Evolutionary conservation across 2,329 filamentous ascomycete genomes (phyloP), one percentile per base, ranked within the genome.

Genomic region (Aspergillus niger): DNA sequence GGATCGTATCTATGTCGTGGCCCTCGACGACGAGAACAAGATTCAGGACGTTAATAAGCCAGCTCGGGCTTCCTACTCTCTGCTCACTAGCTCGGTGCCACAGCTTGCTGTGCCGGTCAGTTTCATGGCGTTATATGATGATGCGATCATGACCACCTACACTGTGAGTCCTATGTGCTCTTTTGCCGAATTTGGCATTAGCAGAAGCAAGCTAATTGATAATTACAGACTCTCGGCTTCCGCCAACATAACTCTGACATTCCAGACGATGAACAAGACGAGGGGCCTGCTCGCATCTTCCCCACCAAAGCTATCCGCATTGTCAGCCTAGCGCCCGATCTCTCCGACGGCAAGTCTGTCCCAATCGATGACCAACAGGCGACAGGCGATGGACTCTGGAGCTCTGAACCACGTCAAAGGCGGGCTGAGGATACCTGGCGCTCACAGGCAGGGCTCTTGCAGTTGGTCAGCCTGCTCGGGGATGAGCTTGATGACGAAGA

Each of bases 101-200:
- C 75, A 75, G 61, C 69, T 80, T n/a, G 67, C 74, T 0, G 75
- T 78, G 0, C 80, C 80, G 0, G 76, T 81, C 26, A 80, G 77
- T 60, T 82, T 80, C 66, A 82, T 82, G 80, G 74, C 70, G 0
- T 56, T 82, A 8, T 81, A 74, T 54, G 79, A 81, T 53, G 80
- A 82, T 67, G 78, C 77, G 39, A 76, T 82, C 55, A 79, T 82
- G 76, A 74, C 72, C 26, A 81, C 79, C 3, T 81, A 76, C 60
- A 78, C 77, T 5, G 74, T 74, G 66, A 56, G 70, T 69, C 39
- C 11, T 26, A 6, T 36, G 32, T 36, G 32, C 30, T 17, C n/a
- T 4, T 8, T 52, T 30, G 13, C 20, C 8, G n/a, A 20, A 39
- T 8, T n/a, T 6, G 41, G 41, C 44, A 28, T 10, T 28, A 4